Evolutionary conservation across 2,329 filamentous ascomycete genomes (phyloP).

Genomic region (Alternaria panax): DNA sequence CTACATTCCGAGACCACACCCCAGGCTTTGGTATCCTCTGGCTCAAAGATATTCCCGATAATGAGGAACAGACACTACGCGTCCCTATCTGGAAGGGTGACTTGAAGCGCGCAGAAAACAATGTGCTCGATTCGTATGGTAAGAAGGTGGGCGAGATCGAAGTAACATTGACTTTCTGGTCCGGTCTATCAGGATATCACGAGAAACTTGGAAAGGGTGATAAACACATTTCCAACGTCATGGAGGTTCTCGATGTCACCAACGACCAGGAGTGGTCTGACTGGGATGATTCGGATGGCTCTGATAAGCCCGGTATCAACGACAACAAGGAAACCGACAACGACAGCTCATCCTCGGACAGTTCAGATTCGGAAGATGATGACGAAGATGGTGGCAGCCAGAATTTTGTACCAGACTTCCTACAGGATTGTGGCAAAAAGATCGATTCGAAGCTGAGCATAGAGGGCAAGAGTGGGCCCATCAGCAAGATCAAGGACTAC

Average conservation of each 20-base stretch:
- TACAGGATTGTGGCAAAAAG: slow-evolving; percentile 31
- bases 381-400: slow-evolving; percentile 28
- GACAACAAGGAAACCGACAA: slow-evolving; percentile 41
- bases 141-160: slow-evolving; percentile 67
- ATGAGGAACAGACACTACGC: slow-evolving; percentile 66
- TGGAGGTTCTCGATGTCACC: slow-evolving; percentile 70
- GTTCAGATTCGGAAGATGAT: slow-evolving; percentile 30
- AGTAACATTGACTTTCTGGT: slow-evolving; percentile 66
- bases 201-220: slow-evolving; percentile 63
- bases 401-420: slow-evolving; percentile 33
- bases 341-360: slow-evolving; percentile 36
- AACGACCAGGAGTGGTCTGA: slow-evolving; percentile 62
- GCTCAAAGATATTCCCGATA: slow-evolving; percentile 74
- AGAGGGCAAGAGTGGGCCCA: slow-evolving; percentile 55
- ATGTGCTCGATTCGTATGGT: slow-evolving; percentile 59
- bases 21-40: slow-evolving; percentile 70
- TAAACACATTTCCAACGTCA: slow-evolving; percentile 63
- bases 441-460: slow-evolving; percentile 34
- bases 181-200: slow-evolving; percentile 67
- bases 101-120: slow-evolving; percentile 61
- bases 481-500: slow-evolving; percentile 65
- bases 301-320: slow-evolving; percentile 27
- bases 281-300: slow-evolving; percentile 37
- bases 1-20: slow-evolving; percentile 61
- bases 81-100: slow-evolving; percentile 73